Evolutionary conservation across 2,329 filamentous ascomycete genomes (phyloP).

Genomic region (Mycocentrospora acerina): DNA sequence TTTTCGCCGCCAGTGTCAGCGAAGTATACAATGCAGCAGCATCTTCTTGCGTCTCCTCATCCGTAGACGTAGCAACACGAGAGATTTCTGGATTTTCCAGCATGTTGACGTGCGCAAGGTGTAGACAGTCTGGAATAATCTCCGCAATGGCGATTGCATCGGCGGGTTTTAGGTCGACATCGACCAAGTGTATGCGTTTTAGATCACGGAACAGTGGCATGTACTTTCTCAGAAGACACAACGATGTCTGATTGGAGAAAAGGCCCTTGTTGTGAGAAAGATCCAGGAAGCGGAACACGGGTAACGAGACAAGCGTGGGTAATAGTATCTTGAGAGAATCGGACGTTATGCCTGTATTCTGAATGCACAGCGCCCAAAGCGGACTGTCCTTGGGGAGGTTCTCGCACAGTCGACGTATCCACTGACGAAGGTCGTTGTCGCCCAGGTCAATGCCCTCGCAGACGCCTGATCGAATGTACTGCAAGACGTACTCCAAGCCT

Average conservation of each 20-base stretch:
- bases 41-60: constrained; percentile 83
- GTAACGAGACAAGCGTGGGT: constrained; percentile 68
- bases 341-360: constrained; percentile 78
- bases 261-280: constrained; percentile 85
- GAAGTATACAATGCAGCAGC: constrained; percentile 93
- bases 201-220: constrained; percentile 75
- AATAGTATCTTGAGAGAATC: constrained; percentile 73
- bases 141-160: constrained; percentile 91
- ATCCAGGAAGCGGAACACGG: constrained; percentile 83
- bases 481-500: constrained; percentile 72
- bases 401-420: constrained; percentile 51
- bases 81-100: constrained; percentile 76
- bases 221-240: constrained; percentile 76
- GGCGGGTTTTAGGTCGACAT: constrained; percentile 80
- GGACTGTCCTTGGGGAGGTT: constrained; percentile 53
- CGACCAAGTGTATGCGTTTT: constrained; percentile 82
- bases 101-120: constrained; percentile 82
- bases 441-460: constrained; percentile 90
- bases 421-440: constrained; percentile 69
- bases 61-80: constrained; percentile 71
- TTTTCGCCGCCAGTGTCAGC: constrained; percentile 79
- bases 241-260: constrained; percentile 74
- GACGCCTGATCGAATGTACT: constrained; percentile 71
- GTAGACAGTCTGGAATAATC: constrained; percentile 78
- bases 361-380: constrained; percentile 80